A percentile compares a stretch with the other conserved stretches of the same genome.
These are phyloP conservation scores for Cystofilobasidium bisporidii DNA, from an alignment of 768 basidiomycete species.

Conservation along the genomic window DNA sequence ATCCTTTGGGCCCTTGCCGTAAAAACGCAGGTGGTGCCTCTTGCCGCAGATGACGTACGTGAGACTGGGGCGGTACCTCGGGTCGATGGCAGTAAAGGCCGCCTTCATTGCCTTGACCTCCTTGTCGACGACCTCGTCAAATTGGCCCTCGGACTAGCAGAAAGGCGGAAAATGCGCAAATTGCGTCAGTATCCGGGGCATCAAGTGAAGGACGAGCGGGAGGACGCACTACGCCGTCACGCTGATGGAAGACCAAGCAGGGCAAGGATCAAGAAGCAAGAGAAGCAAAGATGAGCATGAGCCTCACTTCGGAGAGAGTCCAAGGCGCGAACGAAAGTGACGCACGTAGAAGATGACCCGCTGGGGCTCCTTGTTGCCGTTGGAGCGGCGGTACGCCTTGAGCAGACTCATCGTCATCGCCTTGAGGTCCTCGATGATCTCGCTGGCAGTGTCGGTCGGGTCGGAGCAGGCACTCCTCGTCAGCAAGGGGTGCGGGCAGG, in stretches of 20 bases:
- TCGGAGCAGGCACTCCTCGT: no score
- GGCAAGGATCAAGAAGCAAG: no score
- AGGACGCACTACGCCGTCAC: slow-evolving; percentile 34
- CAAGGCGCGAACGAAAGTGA: neutral
- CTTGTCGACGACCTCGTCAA: slow-evolving; percentile 35
- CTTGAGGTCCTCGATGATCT: slow-evolving; percentile 38
- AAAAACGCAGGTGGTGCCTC: slow-evolving; percentile 25
- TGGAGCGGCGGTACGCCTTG: slow-evolving; percentile 34
- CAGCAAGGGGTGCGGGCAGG: neutral
- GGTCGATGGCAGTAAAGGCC: slow-evolving; percentile 33
- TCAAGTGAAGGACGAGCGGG: slow-evolving; percentile 26
- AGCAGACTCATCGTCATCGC: slow-evolving; percentile 37
- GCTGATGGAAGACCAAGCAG: neutral
- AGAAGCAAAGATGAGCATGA: no score
- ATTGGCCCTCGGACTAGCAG: slow-evolving; percentile 34
- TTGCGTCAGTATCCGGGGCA: no score
- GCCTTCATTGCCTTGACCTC: slow-evolving; percentile 37
- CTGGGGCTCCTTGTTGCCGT: slow-evolving; percentile 32
- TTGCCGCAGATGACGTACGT: slow-evolving; percentile 39
- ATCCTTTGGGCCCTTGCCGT: neutral
- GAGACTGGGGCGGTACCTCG: slow-evolving; percentile 37
- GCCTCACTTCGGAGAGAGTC: no score
- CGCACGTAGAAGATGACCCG: slow-evolving; percentile 37
- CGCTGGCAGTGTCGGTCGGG: no score
- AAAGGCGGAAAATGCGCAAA: no score